Evolutionary conservation across 805 yeast species (phyloP).

Genomic region (Candida rishiriensis): DNA sequence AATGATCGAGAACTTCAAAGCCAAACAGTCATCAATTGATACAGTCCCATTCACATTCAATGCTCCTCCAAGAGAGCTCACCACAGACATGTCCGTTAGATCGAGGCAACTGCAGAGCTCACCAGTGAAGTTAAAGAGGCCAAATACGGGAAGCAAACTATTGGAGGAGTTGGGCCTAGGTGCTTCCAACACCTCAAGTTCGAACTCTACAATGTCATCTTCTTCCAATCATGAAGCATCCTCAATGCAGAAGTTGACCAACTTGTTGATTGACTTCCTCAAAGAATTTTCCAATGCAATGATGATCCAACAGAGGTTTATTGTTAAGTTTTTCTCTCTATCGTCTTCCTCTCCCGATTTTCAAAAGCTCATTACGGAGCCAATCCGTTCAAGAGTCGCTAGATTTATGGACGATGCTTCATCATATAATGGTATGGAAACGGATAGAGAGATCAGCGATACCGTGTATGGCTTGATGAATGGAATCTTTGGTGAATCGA

Average conservation of each 20-base stretch:
- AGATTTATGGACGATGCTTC: constrained; percentile 8
- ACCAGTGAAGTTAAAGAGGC: constrained; percentile 6
- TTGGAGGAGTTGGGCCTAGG: constrained; percentile 25
- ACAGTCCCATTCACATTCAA: constrained; percentile 16
- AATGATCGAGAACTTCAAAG: constrained; percentile 14
- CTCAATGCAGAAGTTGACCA: constrained; percentile 2
- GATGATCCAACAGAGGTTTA: constrained; percentile 43
- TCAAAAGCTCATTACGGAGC: constrained; percentile 36
- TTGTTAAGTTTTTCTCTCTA: constrained; percentile 40
- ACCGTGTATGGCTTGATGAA: constrained; percentile 27
- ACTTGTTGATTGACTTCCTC: constrained; percentile 7
- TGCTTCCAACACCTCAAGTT: not conserved
- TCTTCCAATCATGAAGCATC: not conserved
- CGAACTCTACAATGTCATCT: not conserved
- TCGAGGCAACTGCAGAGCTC: constrained; percentile 4
- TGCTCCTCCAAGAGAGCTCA: constrained; percentile 17
- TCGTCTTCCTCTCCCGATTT: constrained; percentile 36
- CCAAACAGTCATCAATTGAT: constrained; percentile 1
- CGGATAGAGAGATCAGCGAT: constrained; percentile 29
- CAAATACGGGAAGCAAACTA: constrained; percentile 16
- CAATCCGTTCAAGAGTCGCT: constrained; percentile 20
- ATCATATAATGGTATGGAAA: constrained; percentile 17
- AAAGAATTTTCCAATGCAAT: constrained; percentile 11
- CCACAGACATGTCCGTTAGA: constrained; percentile 9
- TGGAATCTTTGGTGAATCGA: constrained; percentile 22